These are phyloP conservation scores for Astragalus glycyphyllos DNA, from an alignment of 306 rosid genomes.

Conservation along the genomic window DNA sequence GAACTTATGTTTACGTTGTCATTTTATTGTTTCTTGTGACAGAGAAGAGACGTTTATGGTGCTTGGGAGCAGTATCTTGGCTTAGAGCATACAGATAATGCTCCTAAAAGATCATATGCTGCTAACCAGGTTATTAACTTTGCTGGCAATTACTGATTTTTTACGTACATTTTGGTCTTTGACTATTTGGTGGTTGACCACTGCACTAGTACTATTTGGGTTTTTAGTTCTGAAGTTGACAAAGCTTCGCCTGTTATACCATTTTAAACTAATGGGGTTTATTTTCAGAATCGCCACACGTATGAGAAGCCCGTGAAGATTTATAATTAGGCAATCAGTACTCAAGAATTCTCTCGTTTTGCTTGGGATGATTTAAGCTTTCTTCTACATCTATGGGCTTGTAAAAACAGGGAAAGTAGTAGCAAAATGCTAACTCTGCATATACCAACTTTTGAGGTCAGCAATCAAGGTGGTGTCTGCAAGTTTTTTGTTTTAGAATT, in stretches of 20 bases:
- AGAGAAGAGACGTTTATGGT: constrained; percentile 96
- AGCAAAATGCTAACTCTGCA: constrained; percentile 48
- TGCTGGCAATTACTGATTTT: constrained; percentile 11
- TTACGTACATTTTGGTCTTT: constrained; percentile 8
- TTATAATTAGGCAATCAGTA: constrained; percentile 67
- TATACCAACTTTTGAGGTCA: constrained; percentile 56
- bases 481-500: constrained; percentile 54
- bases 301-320: constrained; percentile 92
- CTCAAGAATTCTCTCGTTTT: constrained; percentile 38
- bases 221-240: constrained; percentile 15
- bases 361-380: constrained; percentile 53
- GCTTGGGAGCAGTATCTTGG: constrained; percentile 99
- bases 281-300: constrained; percentile 84
- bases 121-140: constrained; percentile 68
- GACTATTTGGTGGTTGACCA: constrained; percentile 15
- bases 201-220: background rate
- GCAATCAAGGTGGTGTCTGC: constrained; percentile 57
- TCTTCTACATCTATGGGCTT: constrained; percentile 47
- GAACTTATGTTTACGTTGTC: constrained; percentile 22
- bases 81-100: constrained; percentile 86
- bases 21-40: constrained; percentile 32
- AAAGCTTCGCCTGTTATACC: constrained; percentile 15
- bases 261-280: constrained; percentile 40
- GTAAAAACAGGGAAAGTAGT: constrained; percentile 49
- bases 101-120: constrained; percentile 84